phyloP scores from a whole-genome alignment of 2,329 filamentous ascomycete species.

The Macrophomina tecta region DNA sequence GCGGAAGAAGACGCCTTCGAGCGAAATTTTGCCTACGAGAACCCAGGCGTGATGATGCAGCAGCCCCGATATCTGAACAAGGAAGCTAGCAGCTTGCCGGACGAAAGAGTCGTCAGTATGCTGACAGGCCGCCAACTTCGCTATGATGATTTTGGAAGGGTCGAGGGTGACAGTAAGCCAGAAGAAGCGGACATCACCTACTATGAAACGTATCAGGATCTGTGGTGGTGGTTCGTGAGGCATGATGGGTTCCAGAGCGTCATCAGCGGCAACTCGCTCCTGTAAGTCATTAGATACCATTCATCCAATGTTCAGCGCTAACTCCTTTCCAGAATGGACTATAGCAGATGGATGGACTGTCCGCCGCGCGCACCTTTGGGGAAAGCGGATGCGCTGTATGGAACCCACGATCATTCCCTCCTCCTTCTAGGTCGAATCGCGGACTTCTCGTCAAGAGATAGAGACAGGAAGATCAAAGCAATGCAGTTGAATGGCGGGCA shows the following conservation, averaged over 20 bases:
- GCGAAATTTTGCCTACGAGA: constrained; percentile 40
- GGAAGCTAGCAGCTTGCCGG: constrained; percentile 32
- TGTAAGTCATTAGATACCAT: constrained; percentile 65
- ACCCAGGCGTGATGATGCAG: constrained; percentile 41
- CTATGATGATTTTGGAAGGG: constrained; percentile 63
- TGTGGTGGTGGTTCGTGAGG: constrained; percentile 96
- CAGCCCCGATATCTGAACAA: constrained; percentile 40
- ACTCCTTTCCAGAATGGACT: constrained; percentile 69
- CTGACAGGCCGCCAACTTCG: constrained; percentile 63
- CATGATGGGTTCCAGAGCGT: constrained; percentile 93
- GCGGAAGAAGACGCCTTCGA: constrained; percentile 52
- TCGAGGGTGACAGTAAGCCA: constrained; percentile 43
- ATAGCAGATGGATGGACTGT: constrained; percentile 81
- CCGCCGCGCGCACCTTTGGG: constrained; percentile 83
- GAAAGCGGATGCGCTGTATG: constrained; percentile 78
- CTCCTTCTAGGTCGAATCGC: constrained; percentile 80
- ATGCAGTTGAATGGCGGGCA: constrained; percentile 64
- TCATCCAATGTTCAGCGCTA: not conserved
- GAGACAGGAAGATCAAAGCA: constrained; percentile 75
- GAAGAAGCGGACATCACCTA: constrained; percentile 70
- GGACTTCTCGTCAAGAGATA: constrained; percentile 78
- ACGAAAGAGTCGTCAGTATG: constrained; percentile 61
- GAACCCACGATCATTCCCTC: constrained; percentile 86
- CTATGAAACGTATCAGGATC: constrained; percentile 80
- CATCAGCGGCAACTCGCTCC: constrained; percentile 80